These are phyloP conservation scores for Parathielavia hyrcaniae DNA, from an alignment of 495 filamentous ascomycete genomes.

Conservation along the genomic window DNA sequence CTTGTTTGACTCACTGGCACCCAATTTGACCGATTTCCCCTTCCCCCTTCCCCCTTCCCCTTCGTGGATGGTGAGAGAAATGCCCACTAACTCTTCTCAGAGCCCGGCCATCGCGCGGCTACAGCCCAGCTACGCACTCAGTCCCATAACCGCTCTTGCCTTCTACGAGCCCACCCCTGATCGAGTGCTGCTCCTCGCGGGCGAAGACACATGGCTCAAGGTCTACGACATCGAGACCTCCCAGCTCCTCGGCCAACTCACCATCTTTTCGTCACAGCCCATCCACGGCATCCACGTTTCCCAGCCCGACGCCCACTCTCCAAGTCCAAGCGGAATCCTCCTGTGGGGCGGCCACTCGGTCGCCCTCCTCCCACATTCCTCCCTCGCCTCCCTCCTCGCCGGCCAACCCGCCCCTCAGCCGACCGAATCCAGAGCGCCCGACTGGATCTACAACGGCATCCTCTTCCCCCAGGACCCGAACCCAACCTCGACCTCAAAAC, in stretches of 20 bases:
- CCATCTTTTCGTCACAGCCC: constrained; percentile 55
- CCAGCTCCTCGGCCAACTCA: constrained; percentile 34
- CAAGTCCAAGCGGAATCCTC: constrained; percentile 26
- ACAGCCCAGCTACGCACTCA: constrained; percentile 37
- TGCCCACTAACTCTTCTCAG: constrained; percentile 10
- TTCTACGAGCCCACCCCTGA: constrained; percentile 34
- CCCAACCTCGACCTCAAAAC: neutral
- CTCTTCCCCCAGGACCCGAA: constrained; percentile 34
- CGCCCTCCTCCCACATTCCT: constrained; percentile 23
- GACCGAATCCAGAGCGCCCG: constrained; percentile 42
- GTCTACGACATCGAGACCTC: constrained; percentile 45
- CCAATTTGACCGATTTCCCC: neutral
- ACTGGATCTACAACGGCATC: constrained; percentile 81
- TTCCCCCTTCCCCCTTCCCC: no score
- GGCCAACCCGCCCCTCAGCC: constrained; percentile 8
- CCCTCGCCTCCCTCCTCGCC: constrained; percentile 24
- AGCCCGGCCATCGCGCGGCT: constrained; percentile 18
- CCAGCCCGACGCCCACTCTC: neutral
- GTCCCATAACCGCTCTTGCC: constrained; percentile 54
- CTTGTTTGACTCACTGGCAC: neutral
- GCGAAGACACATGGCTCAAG: constrained; percentile 68
- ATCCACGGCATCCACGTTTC: constrained; percentile 62
- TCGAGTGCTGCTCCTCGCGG: constrained; percentile 53
- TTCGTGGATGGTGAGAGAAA: neutral
- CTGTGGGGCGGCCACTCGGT: constrained; percentile 53